Percentiles rank a stretch among this genome's conserved stretches.
Conservation (phyloP, 768 basidiomycete genomes). For the Gloeophyllum trabeum region DNA sequence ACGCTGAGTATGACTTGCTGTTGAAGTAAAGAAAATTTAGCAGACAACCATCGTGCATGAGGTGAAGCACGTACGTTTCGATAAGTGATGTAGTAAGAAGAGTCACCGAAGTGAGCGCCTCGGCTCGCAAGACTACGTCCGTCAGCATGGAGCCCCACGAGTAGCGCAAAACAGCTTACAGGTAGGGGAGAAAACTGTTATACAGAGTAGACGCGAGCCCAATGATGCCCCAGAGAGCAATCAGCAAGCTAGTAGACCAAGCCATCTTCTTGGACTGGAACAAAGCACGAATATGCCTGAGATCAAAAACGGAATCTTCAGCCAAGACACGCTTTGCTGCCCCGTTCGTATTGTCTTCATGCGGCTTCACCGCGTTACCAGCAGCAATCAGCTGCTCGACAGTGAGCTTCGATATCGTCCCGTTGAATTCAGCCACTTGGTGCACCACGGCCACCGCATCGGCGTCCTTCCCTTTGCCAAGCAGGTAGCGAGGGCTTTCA, state of each 20-base stretch:
- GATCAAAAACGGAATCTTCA: conserved; percentile 28
- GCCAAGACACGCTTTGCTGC: conserved; percentile 16
- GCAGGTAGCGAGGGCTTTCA: conserved; percentile 48
- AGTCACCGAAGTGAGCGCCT: conserved; percentile 23
- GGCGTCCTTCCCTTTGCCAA: conserved; percentile 39
- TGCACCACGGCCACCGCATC: conserved; percentile 39
- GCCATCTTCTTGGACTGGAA: conserved; percentile 56
- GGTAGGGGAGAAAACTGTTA: conserved; percentile 24
- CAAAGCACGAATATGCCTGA: conserved; percentile 41
- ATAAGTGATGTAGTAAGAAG: conserved; percentile 22
- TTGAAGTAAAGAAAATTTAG: background rate
- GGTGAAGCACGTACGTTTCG: conserved; percentile 17
- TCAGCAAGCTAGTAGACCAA: conserved; percentile 52
- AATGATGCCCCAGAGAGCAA: conserved; percentile 30
- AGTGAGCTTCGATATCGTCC: conserved; percentile 27
- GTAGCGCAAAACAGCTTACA: conserved; percentile 11
- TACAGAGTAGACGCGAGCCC: conserved; percentile 24
- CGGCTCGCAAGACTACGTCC: conserved; percentile 18
- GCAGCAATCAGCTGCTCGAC: conserved; percentile 30
- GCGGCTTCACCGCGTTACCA: conserved; percentile 9
- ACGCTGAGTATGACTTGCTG: conserved; percentile 64
- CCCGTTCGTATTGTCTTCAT: conserved; percentile 6
- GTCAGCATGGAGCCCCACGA: background rate
- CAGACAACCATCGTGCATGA: background rate
- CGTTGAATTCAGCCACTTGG: conserved; percentile 39